phyloP scores from a whole-genome alignment of 1,139 yeast species.

The Yamadazyma aaseri region DNA sequence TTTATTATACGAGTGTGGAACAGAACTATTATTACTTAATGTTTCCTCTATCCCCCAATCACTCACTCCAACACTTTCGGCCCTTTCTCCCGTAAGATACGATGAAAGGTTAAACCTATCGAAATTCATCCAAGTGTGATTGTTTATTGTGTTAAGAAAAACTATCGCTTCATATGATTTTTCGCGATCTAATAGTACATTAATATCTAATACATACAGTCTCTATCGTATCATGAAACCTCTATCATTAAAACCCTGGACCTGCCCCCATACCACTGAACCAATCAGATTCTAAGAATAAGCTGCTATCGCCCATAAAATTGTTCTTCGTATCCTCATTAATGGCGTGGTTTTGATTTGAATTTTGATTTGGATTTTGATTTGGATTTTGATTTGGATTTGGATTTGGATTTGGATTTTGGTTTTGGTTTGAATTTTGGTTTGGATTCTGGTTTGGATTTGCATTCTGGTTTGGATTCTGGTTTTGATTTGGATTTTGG shows the following conservation, averaged over 20 bases:
- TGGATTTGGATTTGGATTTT: constrained; percentile 4
- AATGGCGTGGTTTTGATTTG: constrained; percentile 13
- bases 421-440: constrained; percentile 4
- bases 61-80: constrained; percentile 19
- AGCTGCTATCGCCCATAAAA: constrained; percentile 14
- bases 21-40: constrained; percentile 10
- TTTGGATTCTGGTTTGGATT: not conserved
- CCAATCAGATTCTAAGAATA: constrained; percentile 29
- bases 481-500: constrained; percentile 6
- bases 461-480: constrained; percentile 8
- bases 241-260: constrained; percentile 25
- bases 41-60: constrained; percentile 46
- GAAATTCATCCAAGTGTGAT: constrained; percentile 27
- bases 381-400: constrained; percentile 7
- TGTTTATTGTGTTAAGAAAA: constrained; percentile 2
- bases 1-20: not conserved
- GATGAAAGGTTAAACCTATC: constrained; percentile 29
- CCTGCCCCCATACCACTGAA: constrained; percentile 38
- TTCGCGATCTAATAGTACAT: constrained; percentile 2
- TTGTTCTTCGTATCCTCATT: constrained; percentile 11
- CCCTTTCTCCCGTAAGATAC: constrained; percentile 9
- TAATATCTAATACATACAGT: too few species aligned
- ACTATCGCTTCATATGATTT: constrained; percentile 1
- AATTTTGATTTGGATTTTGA: constrained; percentile 5
- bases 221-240: not conserved